Base-by-base conservation (phyloP, 495 filamentous ascomycete genomes). In the Xylona heveae region DNA sequence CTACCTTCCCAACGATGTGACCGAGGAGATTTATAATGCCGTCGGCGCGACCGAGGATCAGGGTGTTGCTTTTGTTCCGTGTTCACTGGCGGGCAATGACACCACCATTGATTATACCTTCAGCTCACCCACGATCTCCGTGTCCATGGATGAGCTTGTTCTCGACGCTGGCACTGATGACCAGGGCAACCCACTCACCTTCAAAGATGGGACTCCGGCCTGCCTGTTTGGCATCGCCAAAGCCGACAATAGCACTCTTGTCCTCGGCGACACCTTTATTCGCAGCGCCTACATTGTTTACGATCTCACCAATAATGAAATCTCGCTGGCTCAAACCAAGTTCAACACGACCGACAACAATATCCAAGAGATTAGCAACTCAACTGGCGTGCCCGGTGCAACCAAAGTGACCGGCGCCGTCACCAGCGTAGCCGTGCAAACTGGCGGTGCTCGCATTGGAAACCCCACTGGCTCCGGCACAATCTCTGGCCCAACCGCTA, bases 211-310 rank as follows among this genome's bases (percentile, higher is more conserved):
- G 17, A 55, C 55, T 8, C 41, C 53, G 0, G 61, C 71, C 19
- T 84, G 78, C 41, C 54, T 75, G 16, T 82, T 84, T 41, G 81
- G 82, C 28, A 75, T 94, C 47, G 61, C 63, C 5, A 74, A 78
- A 8, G 68, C 78, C 4, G 68, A 64, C 7, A 40, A 53, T n/a
- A 66, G 64, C 27, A 71, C 67, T 3, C 56, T 63, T 23, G 74
- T 92, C 3, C 54, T 97, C 20, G 85, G 85, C 8, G 85, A 97
- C 47, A 94, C 85, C 0, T 97, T 94, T 56, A 60, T 97, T 10
- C 67, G 88, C 34, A 78, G 72, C 21, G 82, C 84, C 0, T 97
- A 94, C 44, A 71, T 93, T 18, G 85, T 97, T 0, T 94, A 83
- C 44, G 84, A 94, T 43, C 55, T 94, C 10, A 63, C 60, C 9